Base-by-base conservation (phyloP, 1,284 basidiomycete species). In the Salmacisia buchloeana region DNA sequence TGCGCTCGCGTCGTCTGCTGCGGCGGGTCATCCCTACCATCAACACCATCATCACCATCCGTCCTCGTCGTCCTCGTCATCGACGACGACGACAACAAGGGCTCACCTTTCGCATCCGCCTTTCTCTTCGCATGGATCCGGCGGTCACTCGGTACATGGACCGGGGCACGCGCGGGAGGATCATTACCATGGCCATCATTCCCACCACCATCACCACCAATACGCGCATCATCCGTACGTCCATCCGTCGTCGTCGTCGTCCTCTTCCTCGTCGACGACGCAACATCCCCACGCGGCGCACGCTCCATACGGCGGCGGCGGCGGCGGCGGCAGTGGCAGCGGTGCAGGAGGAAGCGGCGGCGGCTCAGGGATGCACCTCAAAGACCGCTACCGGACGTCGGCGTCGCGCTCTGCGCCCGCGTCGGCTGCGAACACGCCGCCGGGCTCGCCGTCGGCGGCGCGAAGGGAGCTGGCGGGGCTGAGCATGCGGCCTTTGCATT, bases 351-450 rank as follows among this genome's bases (percentile, higher is more conserved):
- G n/a, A n/a, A n/a, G n/a, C n/a, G n/a, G n/a, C n/a, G n/a, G n/a
- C n/a, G 41, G 41, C 41, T 43, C 41, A 43, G 25, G 23, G 21
- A 18, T 33, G 7, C 27, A 18, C n/a, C 46, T 33, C 46, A 52
- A 33, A 10, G 46, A 27, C 25, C 31, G 31, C 31, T 38, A 57
- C 54, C 21, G 34, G 6, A n/a, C 33, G 23, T 35, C 54, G 10
- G 29, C 43, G n/a, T 41, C 60, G 15, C 64, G 64, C 36, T 75
- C 69, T 2, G 75, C 73, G 31, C 72, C 73, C 33, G 69, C 64
- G 38, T 71, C 67, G 43, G 61, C 69, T 2, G 69, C 67, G 9
- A 68, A 69, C 36, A 71, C 70, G 21, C 72, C 72, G 25, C 65
- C 69, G 25, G 70, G 64, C 13, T 72, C 70, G 62, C 72, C 72